Evolutionary conservation across 225 moss, liverwort and hornwort species (phyloP).

Genomic region (Polytrichum commune): DNA sequence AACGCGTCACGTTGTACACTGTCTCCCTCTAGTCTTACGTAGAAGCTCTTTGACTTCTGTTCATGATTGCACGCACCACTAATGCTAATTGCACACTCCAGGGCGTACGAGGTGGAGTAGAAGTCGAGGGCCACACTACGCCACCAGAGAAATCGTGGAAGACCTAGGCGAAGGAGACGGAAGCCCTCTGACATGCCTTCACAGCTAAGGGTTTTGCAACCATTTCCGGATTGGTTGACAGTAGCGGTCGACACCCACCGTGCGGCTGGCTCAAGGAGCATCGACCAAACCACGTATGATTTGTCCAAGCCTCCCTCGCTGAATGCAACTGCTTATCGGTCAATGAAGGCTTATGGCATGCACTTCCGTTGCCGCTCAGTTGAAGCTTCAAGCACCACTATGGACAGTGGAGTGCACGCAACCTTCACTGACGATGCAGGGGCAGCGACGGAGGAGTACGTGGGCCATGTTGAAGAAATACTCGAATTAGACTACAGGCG

Average conservation of each 20-base stretch:
- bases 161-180: too few relatives aligned
- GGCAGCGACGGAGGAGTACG: background rate
- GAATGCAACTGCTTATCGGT: background rate
- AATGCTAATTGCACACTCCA: too few relatives aligned
- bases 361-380: background rate
- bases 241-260: background rate
- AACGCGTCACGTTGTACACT: too few relatives aligned
- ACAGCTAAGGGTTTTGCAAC: too few relatives aligned
- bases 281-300: background rate
- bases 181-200: too few relatives aligned
- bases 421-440: background rate
- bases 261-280: background rate
- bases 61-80: too few relatives aligned
- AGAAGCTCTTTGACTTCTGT: too few relatives aligned
- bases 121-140: too few relatives aligned
- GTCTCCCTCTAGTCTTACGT: too few relatives aligned
- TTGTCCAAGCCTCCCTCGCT: background rate
- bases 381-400: background rate
- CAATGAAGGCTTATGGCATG: conserved; percentile 1
- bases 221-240: too few relatives aligned
- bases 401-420: background rate
- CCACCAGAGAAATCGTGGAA: too few relatives aligned
- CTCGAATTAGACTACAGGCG: background rate
- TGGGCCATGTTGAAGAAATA: background rate
- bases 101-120: too few relatives aligned